Evolutionary conservation across 352 stramenopile genomes (phyloP).

Genomic region (Phytophthora kernoviae): DNA sequence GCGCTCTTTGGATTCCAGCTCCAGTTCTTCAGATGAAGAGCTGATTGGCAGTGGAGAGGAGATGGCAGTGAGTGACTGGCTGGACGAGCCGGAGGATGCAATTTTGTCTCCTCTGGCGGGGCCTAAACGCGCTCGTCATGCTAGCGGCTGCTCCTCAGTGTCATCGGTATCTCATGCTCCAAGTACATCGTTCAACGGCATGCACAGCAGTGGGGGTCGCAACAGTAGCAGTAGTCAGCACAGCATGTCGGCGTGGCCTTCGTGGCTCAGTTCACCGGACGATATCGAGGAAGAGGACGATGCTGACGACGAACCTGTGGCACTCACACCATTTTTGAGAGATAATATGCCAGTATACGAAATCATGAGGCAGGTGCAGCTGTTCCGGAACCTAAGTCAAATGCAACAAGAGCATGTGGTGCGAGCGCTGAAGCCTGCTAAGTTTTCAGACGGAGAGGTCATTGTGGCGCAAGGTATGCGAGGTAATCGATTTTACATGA

Average conservation of each 20-base stretch:
- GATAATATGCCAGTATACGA: constrained; percentile 90
- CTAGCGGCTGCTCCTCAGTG: constrained; percentile 62
- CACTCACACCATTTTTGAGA: constrained; percentile 73
- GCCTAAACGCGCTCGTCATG: constrained; percentile 30
- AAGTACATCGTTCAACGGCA: constrained; percentile 34
- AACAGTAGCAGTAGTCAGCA: constrained; percentile 62
- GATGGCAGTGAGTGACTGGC: constrained; percentile 72
- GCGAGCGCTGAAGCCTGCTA: constrained; percentile 80
- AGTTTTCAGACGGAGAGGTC: constrained; percentile 82
- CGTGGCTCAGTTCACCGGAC: constrained; percentile 72
- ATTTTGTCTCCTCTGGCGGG: constrained; percentile 52
- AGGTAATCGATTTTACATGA: constrained; percentile 91
- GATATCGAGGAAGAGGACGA: constrained; percentile 73
- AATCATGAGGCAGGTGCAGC: constrained; percentile 87
- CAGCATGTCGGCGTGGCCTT: constrained; percentile 60
- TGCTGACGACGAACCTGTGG: constrained; percentile 66
- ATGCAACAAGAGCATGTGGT: constrained; percentile 90
- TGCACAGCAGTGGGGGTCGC: constrained; percentile 38
- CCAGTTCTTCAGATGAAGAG: constrained; percentile 50
- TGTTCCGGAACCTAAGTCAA: constrained; percentile 87
- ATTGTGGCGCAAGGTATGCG: constrained; percentile 88
- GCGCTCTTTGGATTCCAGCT: constrained; percentile 43
- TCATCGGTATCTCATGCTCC: constrained; percentile 45
- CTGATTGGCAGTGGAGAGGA: constrained; percentile 50
- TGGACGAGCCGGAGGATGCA: constrained; percentile 71